Evolutionary conservation across 495 filamentous ascomycete species (phyloP), one percentile per base, ranked within the genome.

Genomic region (Pseudoneurospora amorphoporcata): DNA sequence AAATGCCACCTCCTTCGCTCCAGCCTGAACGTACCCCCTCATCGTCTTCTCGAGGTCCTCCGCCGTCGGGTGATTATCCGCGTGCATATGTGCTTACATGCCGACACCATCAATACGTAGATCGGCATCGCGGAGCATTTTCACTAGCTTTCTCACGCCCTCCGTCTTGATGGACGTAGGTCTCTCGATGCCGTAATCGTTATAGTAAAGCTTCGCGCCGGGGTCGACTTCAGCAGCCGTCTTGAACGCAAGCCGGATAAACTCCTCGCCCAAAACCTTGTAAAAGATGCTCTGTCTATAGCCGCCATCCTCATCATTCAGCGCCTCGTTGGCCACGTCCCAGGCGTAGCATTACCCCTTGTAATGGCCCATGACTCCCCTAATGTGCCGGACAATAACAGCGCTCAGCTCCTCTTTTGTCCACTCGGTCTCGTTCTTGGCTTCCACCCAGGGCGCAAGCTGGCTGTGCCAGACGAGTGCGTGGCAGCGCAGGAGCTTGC

Each of bases 241-340:
- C 61, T 79, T 72, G 79, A 90, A 88, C 45, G 88, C 88, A 61
- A 90, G 86, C 16, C 80, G 81, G 73, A 90, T 83, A 77, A 84
- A 92, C 71, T 86, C 84, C 70, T 86, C 83, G 10, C 88, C 88
- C 35, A 90, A 76, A 14, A 87, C 82, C 37, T 84, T 81, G 81
- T 84, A 88, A 81, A 90, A 90, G 68, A 87, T 80, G 68, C 78
- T 84, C 70, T 82, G 71, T 69, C 89, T 86, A 74, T 87, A 87
- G n/a, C 84, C 84, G 40, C 89, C 91, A 75, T 90, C 87, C 69
- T 92, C 90, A 73, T 90, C 86, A 2, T 35, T 61, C 73, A 92
- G 87, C 40, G 88, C 87, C 78, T 93, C 90, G 80, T 92, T 92
- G 19, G 91, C 84, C 1, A 93, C 91, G 76, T 92, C 90, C 88